Conservation (phyloP, 345 rosid genomes). For the Eucalyptus polybractea region DNA sequence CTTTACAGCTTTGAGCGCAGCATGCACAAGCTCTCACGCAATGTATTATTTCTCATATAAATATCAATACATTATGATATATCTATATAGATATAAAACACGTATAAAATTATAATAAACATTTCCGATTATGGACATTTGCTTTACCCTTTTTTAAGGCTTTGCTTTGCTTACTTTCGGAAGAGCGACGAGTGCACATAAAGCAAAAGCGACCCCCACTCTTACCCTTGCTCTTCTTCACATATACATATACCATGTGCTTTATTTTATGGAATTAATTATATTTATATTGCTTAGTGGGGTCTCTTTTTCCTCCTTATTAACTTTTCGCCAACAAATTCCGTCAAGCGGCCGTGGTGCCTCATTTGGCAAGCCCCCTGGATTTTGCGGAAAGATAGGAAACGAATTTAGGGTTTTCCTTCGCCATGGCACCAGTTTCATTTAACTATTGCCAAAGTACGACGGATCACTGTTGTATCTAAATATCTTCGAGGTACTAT, state of each 20-base stretch:
- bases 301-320: background rate
- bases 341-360: background rate
- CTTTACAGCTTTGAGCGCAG: background rate
- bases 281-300: background rate
- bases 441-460: background rate
- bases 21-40: background rate
- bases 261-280: background rate
- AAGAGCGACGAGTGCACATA: background rate
- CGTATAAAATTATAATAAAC: background rate
- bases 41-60: background rate
- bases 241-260: background rate
- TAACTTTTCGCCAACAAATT: background rate
- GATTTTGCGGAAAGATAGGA: background rate
- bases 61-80: background rate
- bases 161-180: background rate
- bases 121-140: background rate
- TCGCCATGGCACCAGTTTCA: background rate
- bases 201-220: background rate
- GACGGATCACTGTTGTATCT: background rate
- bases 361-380: background rate
- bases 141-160: background rate
- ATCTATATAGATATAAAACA: fast-evolving
- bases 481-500: background rate
- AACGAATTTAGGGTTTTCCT: background rate
- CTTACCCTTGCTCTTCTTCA: background rate